Evolutionary conservation across 164 flowering plant species (phyloP).

Genomic region (Aristolochia contorta): DNA sequence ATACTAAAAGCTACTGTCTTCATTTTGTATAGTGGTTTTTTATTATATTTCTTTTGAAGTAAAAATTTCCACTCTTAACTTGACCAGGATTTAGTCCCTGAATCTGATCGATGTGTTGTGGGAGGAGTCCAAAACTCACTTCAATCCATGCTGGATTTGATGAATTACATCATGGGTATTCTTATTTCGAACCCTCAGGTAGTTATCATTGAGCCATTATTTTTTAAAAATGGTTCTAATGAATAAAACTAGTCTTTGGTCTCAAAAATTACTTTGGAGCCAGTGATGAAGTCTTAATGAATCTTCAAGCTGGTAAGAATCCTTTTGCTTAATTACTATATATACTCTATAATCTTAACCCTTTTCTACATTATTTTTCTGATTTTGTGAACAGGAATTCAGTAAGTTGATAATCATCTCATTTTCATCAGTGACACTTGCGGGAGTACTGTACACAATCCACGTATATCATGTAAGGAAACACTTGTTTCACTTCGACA

Average conservation of each 20-base stretch:
- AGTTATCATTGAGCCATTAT: neutral
- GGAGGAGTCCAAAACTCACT: constrained; percentile 88
- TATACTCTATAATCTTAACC: too few relatives aligned
- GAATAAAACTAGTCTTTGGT: neutral
- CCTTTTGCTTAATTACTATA: too few relatives aligned
- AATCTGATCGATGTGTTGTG: constrained; percentile 69
- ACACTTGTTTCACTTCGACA: too few relatives aligned
- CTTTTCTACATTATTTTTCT: neutral
- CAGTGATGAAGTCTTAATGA: neutral
- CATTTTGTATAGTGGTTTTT: neutral
- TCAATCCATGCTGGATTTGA: constrained; percentile 58
- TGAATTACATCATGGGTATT: constrained; percentile 65
- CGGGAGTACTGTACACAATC: constrained; percentile 14
- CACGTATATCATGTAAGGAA: too few relatives aligned
- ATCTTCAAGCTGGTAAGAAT: too few relatives aligned
- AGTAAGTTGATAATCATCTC: constrained; percentile 53
- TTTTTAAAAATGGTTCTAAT: neutral
- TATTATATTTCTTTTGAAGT: too few relatives aligned
- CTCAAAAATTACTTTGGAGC: neutral
- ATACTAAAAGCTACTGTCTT: neutral
- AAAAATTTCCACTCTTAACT: neutral
- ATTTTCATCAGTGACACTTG: constrained; percentile 26
- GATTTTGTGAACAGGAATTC: constrained; percentile 30
- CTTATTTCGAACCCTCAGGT: constrained; percentile 73
- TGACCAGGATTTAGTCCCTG: constrained; percentile 65